phyloP scores from a whole-genome alignment of 805 yeast genomes.

The Suhomyces canberraensis region DNA sequence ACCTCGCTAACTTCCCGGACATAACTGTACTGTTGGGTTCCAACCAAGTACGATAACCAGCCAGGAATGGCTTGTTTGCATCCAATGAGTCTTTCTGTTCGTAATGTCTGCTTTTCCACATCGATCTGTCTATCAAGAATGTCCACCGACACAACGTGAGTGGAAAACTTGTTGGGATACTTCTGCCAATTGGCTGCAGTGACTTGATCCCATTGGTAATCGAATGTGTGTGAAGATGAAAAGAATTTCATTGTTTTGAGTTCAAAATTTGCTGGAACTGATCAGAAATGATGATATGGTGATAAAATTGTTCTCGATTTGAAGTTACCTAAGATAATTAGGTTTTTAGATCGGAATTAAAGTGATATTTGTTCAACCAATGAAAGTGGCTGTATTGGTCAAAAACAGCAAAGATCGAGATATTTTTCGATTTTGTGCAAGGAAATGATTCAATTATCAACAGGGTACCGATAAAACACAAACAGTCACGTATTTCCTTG shows the following conservation, averaged over 20 bases:
- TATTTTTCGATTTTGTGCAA: no score
- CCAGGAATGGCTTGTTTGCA: conserved; percentile 82
- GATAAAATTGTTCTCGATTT: no score
- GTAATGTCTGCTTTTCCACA: conserved; percentile 42
- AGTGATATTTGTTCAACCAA: no score
- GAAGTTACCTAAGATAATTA: no score
- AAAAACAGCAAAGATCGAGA: no score
- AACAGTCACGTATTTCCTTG: no score
- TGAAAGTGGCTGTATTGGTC: no score
- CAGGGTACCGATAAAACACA: no score
- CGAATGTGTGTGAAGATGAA: conserved; percentile 62
- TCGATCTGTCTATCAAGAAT: conserved; percentile 71
- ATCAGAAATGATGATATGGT: neutral
- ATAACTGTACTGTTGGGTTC: conserved; percentile 68
- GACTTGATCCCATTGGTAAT: conserved; percentile 90
- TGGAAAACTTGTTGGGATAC: conserved; percentile 90
- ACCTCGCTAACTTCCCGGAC: conserved; percentile 89
- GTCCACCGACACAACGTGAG: conserved; percentile 94
- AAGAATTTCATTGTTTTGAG: conserved; percentile 95
- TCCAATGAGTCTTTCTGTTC: conserved; percentile 84
- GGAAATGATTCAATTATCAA: no score
- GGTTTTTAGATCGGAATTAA: no score
- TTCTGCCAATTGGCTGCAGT: conserved; percentile 96
- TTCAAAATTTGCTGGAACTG: conserved; percentile 2
- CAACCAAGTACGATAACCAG: conserved; percentile 74